Evolutionary conservation across 495 filamentous ascomycete genomes (phyloP).

Genomic region (Daldinia childiae): DNA sequence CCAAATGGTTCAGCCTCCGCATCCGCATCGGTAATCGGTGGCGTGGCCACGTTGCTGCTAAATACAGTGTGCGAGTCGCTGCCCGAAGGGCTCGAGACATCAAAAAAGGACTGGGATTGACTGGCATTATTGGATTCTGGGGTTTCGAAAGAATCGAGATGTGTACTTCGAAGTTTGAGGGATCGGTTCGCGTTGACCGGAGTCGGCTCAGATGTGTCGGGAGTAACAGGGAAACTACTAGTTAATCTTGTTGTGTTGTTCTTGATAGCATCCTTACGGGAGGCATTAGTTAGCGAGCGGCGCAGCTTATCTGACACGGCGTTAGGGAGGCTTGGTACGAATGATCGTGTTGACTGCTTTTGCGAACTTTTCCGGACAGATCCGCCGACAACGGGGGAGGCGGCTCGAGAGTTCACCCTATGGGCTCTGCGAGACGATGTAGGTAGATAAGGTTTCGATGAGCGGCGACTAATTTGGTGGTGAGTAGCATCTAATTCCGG

Average conservation of each 20-base stretch:
- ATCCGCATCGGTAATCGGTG: slow-evolving; percentile 64
- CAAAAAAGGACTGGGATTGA: slow-evolving; percentile 59
- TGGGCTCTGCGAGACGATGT: slow-evolving; percentile 32
- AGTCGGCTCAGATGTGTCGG: slow-evolving; percentile 55
- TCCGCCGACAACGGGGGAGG: slow-evolving; percentile 50
- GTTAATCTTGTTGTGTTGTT: slow-evolving; percentile 30
- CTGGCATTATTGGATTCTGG: slow-evolving; percentile 52
- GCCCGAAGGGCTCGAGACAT: slow-evolving; percentile 56
- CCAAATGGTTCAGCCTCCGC: slow-evolving; percentile 63
- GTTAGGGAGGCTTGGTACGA: slow-evolving; percentile 30
- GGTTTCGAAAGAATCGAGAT: slow-evolving; percentile 49
- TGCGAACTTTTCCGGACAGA: slow-evolving; percentile 44
- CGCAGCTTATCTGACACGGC: slow-evolving; percentile 52
- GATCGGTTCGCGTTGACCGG: slow-evolving; percentile 41
- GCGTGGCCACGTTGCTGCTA: slow-evolving; percentile 64
- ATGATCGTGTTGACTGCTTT: slow-evolving; percentile 40
- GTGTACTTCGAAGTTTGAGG: slow-evolving; percentile 45
- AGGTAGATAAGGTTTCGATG: slow-evolving; percentile 33
- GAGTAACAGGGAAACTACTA: slow-evolving; percentile 57
- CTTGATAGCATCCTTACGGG: slow-evolving; percentile 44
- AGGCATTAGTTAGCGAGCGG: slow-evolving; percentile 46
- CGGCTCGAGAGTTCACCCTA: slow-evolving; percentile 37
- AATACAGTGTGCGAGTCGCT: slow-evolving; percentile 59
- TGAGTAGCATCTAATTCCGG: slow-evolving; percentile 47
- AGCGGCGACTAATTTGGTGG: slow-evolving; percentile 35